These are phyloP conservation scores for Sordariomycetes sp. DNA, from an alignment of 2,329 filamentous ascomycete genomes.

Conservation along the genomic window DNA sequence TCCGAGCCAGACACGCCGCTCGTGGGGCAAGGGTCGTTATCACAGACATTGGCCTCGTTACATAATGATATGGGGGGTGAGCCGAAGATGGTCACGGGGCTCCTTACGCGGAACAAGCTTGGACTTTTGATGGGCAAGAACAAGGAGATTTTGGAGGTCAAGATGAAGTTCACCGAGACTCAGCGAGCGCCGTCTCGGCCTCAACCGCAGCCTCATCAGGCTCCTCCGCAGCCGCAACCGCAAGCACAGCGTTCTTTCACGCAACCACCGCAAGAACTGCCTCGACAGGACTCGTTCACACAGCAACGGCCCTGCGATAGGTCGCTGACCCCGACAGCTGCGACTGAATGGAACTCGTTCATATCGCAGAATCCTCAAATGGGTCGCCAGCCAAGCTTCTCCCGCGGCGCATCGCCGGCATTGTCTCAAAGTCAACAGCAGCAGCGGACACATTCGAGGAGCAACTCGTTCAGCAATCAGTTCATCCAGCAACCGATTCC, in stretches of 20 bases:
- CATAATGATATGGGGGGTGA: constrained; percentile 31
- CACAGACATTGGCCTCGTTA: constrained; percentile 57
- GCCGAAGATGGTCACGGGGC: constrained; percentile 74
- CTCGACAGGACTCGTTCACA: constrained; percentile 6
- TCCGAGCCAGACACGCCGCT: constrained; percentile 90
- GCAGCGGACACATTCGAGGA: constrained; percentile 8
- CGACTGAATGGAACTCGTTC: constrained; percentile 70
- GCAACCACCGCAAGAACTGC: constrained; percentile 9
- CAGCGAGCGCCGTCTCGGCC: constrained; percentile 17
- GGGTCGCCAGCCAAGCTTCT: constrained; percentile 24
- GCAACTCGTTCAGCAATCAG: constrained; percentile 15
- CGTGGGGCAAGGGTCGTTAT: constrained; percentile 92
- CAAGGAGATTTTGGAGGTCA: constrained; percentile 88
- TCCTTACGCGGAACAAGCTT: constrained; percentile 78
- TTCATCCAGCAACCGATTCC: constrained; percentile 1
- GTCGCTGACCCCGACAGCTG: constrained; percentile 46
- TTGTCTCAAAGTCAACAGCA: constrained; percentile 21
- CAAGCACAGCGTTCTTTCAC: constrained; percentile 7
- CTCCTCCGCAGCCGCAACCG: constrained; percentile 9
- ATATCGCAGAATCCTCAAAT: constrained; percentile 59
- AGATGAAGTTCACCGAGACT: constrained; percentile 74
- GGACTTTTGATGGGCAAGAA: constrained; percentile 75
- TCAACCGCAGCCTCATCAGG: constrained; percentile 9
- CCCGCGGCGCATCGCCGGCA: constrained; percentile 26
- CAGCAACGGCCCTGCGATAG: constrained; percentile 16